Conservation (phyloP, 768 basidiomycete genomes). For the Lactifluus subvellereus region DNA sequence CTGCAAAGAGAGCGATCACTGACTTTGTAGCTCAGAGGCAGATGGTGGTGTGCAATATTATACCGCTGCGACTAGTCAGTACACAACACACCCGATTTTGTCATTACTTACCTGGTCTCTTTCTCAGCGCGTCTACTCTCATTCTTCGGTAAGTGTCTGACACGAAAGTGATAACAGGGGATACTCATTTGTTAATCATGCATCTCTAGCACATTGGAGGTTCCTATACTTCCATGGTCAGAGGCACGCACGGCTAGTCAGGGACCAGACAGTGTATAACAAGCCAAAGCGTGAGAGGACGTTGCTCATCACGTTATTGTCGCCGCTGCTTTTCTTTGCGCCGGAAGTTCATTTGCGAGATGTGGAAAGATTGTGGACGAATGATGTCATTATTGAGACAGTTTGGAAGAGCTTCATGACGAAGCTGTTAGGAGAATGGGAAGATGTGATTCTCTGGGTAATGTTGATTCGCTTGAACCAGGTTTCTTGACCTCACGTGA, state of each 20-base stretch:
- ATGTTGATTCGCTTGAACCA: neutral
- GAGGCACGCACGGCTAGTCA: slow-evolving; percentile 5
- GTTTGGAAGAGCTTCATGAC: slow-evolving; percentile 13
- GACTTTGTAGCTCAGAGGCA: neutral
- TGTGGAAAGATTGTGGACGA: slow-evolving; percentile 8
- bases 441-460: slow-evolving; percentile 15
- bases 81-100: neutral
- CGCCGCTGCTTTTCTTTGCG: slow-evolving; percentile 14
- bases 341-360: slow-evolving; percentile 12
- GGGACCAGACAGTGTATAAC: neutral
- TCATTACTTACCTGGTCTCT: neutral
- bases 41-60: neutral
- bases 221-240: slow-evolving; percentile 20
- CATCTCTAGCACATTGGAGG: slow-evolving; percentile 13
- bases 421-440: slow-evolving; percentile 10
- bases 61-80: slow-evolving; percentile 8
- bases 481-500: neutral
- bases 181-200: neutral
- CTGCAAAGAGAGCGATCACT: neutral
- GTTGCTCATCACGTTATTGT: slow-evolving; percentile 10
- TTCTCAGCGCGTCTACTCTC: slow-evolving; percentile 12
- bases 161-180: neutral
- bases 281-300: neutral
- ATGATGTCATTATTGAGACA: slow-evolving; percentile 9
- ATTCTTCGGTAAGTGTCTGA: slow-evolving; percentile 3